Conservation (phyloP, 768 basidiomycete genomes). For the Lyophyllum semitale region DNA sequence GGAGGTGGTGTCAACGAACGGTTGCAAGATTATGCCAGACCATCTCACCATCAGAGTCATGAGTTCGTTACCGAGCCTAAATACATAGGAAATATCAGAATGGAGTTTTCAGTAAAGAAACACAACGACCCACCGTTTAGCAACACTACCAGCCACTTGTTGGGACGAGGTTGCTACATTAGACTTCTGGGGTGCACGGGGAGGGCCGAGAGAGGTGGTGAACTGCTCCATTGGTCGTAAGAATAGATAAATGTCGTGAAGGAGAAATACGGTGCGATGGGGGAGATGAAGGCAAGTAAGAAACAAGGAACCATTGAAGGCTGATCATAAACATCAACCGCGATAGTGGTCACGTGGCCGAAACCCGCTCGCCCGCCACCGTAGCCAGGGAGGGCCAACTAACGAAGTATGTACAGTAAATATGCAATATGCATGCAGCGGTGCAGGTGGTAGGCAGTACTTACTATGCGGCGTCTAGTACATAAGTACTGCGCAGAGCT, state of each 20-base stretch:
- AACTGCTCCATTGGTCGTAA: constrained; percentile 67
- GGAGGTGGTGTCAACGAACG: background rate
- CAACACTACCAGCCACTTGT: constrained; percentile 74
- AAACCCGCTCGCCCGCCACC: too few species aligned
- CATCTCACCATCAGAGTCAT: constrained; percentile 83
- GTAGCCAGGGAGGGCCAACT: too few species aligned
- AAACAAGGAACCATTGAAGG: constrained; percentile 7
- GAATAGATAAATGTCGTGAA: constrained; percentile 23
- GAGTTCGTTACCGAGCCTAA: constrained; percentile 77
- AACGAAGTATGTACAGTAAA: too few species aligned
- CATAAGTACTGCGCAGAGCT: background rate
- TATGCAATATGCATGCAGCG: background rate
- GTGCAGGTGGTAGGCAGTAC: background rate
- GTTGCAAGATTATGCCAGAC: background rate
- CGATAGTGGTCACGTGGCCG: constrained; percentile 14
- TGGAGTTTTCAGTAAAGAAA: constrained; percentile 7
- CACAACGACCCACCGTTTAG: constrained; percentile 65
- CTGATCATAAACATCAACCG: constrained; percentile 9
- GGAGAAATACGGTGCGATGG: constrained; percentile 16
- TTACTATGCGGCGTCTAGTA: background rate
- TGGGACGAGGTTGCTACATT: constrained; percentile 50
- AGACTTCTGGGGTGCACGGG: constrained; percentile 60
- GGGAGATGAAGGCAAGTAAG: constrained; percentile 16
- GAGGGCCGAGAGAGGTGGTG: constrained; percentile 61
- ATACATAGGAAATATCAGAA: constrained; percentile 5